Conservation (phyloP, 129 eudicot genomes). For the Artemisia tridentata region DNA sequence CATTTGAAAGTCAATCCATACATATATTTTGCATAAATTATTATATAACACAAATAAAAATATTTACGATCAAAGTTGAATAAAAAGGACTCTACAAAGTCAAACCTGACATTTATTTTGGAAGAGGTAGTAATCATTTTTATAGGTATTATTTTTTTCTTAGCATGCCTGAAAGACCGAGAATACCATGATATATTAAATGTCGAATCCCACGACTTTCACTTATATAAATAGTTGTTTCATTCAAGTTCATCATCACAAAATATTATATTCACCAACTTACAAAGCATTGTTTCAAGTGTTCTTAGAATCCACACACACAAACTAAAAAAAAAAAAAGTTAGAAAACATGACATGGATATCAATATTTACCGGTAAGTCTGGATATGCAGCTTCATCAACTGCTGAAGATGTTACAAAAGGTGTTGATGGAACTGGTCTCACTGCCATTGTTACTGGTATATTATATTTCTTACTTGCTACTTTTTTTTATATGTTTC, state of each 20-base stretch:
- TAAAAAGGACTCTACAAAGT: no score
- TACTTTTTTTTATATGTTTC: neutral
- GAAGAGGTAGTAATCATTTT: no score
- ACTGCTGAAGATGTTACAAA: conserved; percentile 78
- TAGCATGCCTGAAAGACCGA: neutral
- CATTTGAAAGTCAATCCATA: no score
- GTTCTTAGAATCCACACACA: neutral
- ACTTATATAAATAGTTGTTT: neutral
- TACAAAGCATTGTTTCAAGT: conserved; percentile 8
- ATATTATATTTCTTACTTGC: neutral
- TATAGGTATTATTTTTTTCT: no score
- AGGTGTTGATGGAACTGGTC: conserved; percentile 75
- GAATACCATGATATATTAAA: neutral
- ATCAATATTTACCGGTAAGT: conserved; percentile 59
- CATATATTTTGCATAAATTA: no score
- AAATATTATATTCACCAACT: neutral
- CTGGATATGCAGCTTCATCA: conserved; percentile 81
- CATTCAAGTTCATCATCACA: conserved; percentile 5
- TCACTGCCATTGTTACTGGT: conserved; percentile 93
- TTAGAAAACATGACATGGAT: conserved; percentile 53
- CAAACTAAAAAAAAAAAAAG: neutral
- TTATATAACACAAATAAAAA: no score
- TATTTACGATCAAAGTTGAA: no score
- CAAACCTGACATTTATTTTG: no score
- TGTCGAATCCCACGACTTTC: no score